These are phyloP conservation scores for Crithidia bombi DNA, from an alignment of 208 protist genomes.

Conservation along the genomic window DNA sequence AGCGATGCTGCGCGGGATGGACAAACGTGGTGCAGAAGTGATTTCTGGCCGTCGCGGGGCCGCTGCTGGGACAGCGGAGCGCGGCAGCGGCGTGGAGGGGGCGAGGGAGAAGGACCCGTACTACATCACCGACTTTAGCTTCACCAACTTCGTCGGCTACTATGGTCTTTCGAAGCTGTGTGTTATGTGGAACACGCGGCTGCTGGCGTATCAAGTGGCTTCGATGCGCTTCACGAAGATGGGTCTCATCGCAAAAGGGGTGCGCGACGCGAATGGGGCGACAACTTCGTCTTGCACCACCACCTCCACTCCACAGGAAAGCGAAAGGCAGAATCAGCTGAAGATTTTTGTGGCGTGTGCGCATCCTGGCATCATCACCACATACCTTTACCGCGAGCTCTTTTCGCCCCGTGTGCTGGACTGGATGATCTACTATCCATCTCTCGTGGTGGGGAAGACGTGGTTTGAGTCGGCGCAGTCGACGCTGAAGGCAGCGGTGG, in stretches of 20 bases:
- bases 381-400: constrained; percentile 86
- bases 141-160: constrained; percentile 77
- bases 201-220: constrained; percentile 61
- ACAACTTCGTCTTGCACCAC: background rate
- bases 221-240: constrained; percentile 36
- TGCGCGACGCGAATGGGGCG: constrained; percentile 1
- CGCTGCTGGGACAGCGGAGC: background rate
- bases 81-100: background rate
- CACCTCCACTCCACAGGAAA: background rate
- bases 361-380: constrained; percentile 82
- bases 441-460: constrained; percentile 80
- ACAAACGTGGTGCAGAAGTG: constrained; percentile 27
- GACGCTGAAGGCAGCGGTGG: constrained; percentile 57
- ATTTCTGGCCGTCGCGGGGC: background rate
- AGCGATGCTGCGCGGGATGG: constrained; percentile 67
- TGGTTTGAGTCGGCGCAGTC: constrained; percentile 83
- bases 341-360: constrained; percentile 79
- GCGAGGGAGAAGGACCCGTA: constrained; percentile 11
- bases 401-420: constrained; percentile 72
- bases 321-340: constrained; percentile 17
- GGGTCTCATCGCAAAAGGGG: background rate
- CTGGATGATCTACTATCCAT: constrained; percentile 81
- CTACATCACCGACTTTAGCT: constrained; percentile 51
- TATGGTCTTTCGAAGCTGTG: constrained; percentile 90
- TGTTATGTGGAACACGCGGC: constrained; percentile 80